phyloP scores from a whole-genome alignment of 176 grass and related monocot species.

The Oryza punctata region DNA sequence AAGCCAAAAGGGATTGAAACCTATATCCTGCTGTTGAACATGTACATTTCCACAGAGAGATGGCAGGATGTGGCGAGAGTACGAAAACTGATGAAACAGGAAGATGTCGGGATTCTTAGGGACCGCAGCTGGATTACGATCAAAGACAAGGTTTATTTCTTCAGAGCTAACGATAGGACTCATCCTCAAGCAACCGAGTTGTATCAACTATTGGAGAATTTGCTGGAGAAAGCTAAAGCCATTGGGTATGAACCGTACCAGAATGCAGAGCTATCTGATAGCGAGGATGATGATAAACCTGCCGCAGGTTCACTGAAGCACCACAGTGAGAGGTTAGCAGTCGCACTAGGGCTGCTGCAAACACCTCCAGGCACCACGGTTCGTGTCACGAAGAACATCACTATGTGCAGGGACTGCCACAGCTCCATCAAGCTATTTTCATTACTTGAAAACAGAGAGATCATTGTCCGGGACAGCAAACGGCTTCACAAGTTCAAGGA shows the following conservation, averaged over 20 bases:
- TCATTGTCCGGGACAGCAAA: conserved; percentile 79
- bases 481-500: conserved; percentile 82
- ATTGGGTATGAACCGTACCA: conserved; percentile 84
- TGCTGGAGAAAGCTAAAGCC: conserved; percentile 58
- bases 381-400: conserved; percentile 75
- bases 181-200: conserved; percentile 46
- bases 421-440: conserved; percentile 74
- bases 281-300: conserved; percentile 52
- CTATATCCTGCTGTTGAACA: conserved; percentile 79
- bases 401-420: conserved; percentile 93
- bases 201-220: conserved; percentile 60
- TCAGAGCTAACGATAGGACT: conserved; percentile 60
- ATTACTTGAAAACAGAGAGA: conserved; percentile 67
- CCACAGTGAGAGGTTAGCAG: conserved; percentile 85
- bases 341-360: conserved; percentile 73
- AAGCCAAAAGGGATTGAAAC: conserved; percentile 79
- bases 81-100: conserved; percentile 67
- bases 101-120: conserved; percentile 64
- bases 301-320: conserved; percentile 45
- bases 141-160: conserved; percentile 73
- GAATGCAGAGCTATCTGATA: conserved; percentile 52
- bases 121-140: conserved; percentile 88
- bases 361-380: conserved; percentile 46
- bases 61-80: conserved; percentile 71
- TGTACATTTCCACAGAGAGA: conserved; percentile 72